Base-by-base conservation (phyloP, 169 alveolate genomes). In the Plasmodium coatneyi region DNA sequence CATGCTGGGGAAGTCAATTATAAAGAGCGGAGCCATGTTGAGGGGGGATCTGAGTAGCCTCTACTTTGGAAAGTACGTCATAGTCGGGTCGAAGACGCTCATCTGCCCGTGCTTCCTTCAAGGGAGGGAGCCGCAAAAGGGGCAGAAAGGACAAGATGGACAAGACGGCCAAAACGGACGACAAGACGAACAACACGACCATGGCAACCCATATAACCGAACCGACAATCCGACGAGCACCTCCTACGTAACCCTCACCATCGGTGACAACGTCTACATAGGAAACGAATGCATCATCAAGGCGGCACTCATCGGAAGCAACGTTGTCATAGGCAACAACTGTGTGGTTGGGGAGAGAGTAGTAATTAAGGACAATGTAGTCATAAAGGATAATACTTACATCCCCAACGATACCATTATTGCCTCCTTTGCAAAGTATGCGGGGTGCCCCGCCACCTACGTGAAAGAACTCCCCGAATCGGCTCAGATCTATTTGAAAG, bases 271-370 rank as follows among this genome's bases (percentile, higher is more conserved):
- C 89, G 97, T 96, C 36, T 96, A 84, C 87, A 97, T 97, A 36
- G 99, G 96, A 30, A 96, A 95, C 80, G 96, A 94, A 32, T 92
- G 97, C 34, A 96, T 96, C 56, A 81, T 97, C 25, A 94, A 97
- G 87, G 97, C 98, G 12, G 81, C 93, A 7, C 94, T 93, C 66
- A 96, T 97, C 19, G 99, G 98, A 28, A 95, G 94, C 83, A 84
- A 92, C 93, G 98, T 97, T 14, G 82, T 95, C 76, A 96, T 97
- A 80, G 99, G 99, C 46, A 95, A 97, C 79, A 97, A 96, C 86
- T 97, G 98, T 71, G 94, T 96, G 0, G 93, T 97, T 82, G 95
- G 98, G 19, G 98, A 97, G 83, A 79, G 98, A 82, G 95, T 96
- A 28, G 95, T 92, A n/a, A 95, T 97, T 10, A 96, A 92, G 86